A percentile compares a stretch with the other conserved stretches of the same genome.
Conservation (phyloP, 2,329 filamentous ascomycete species). For the Alternaria solani region DNA sequence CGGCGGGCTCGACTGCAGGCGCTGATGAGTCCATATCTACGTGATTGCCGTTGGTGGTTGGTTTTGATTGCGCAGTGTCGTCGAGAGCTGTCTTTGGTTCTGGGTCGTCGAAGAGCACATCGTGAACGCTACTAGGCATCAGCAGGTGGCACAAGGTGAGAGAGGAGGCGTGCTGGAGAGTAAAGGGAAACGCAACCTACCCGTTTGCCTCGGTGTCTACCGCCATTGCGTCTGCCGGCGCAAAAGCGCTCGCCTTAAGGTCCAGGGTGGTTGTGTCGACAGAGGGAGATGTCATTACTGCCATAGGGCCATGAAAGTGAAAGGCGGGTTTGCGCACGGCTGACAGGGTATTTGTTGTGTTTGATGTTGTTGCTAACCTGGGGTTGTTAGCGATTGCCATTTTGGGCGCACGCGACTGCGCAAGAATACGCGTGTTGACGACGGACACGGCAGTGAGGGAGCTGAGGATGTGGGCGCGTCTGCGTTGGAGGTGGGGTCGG, state of each 20-base stretch:
- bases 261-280: constrained; percentile 53
- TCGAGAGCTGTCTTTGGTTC: constrained; percentile 26
- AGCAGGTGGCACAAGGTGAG: constrained; percentile 24
- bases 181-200: constrained; percentile 58
- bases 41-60: constrained; percentile 45
- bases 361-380: constrained; percentile 23
- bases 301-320: constrained; percentile 50
- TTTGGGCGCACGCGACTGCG: constrained; percentile 26
- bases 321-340: constrained; percentile 33
- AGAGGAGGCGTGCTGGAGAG: constrained; percentile 16
- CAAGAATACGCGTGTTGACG: constrained; percentile 25
- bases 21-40: constrained; percentile 31
- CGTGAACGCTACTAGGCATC: constrained; percentile 37
- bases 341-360: constrained; percentile 18
- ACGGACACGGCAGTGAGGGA: constrained; percentile 7
- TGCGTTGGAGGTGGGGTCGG: constrained; percentile 22
- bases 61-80: constrained; percentile 33
- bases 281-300: constrained; percentile 51
- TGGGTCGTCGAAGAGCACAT: constrained; percentile 49
- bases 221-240: constrained; percentile 61
- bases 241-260: constrained; percentile 60
- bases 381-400: constrained; percentile 26
- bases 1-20: constrained; percentile 38
- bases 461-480: constrained; percentile 20
- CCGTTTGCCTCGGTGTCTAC: constrained; percentile 65